phyloP scores from a whole-genome alignment of 106 monocot species.

The Agapanthus africanus region DNA sequence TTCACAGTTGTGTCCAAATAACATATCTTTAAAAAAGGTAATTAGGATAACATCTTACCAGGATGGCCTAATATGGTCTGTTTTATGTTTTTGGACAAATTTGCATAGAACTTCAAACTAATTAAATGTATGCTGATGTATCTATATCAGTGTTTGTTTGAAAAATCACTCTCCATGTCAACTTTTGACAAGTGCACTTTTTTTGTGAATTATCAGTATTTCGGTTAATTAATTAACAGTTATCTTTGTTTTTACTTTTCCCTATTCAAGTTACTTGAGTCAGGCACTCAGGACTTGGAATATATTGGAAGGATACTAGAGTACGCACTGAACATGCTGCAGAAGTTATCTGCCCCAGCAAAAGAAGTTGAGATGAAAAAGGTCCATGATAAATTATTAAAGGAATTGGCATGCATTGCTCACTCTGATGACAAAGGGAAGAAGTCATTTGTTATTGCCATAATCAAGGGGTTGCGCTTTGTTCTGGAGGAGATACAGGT shows the following conservation, averaged over 20 bases:
- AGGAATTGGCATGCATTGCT: slow-evolving; percentile 40
- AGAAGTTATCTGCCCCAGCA: slow-evolving; percentile 67
- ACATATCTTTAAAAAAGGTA: background rate
- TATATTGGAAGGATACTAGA: slow-evolving; percentile 82
- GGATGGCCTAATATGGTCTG: too few species aligned
- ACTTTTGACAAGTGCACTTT: too few species aligned
- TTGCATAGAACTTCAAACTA: too few species aligned
- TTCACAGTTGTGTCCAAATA: background rate
- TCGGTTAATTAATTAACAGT: too few species aligned
- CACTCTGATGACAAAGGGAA: slow-evolving; percentile 30
- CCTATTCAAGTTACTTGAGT: slow-evolving; percentile 73
- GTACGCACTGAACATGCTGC: slow-evolving; percentile 51
- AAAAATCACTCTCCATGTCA: too few species aligned
- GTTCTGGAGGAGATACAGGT: slow-evolving; percentile 94
- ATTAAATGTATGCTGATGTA: too few species aligned
- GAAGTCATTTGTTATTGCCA: slow-evolving; percentile 41
- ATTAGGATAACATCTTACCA: too few species aligned
- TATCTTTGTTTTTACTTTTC: background rate
- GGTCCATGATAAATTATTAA: slow-evolving; percentile 52
- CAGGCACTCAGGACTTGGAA: slow-evolving; percentile 49
- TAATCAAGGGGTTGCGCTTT: slow-evolving; percentile 81
- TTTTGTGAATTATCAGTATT: too few species aligned
- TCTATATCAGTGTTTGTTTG: too few species aligned
- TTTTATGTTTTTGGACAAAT: too few species aligned
- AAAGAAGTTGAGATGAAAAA: slow-evolving; percentile 68